Conservation (phyloP, 768 basidiomycete species). For the Tylopilus subfusipes region DNA sequence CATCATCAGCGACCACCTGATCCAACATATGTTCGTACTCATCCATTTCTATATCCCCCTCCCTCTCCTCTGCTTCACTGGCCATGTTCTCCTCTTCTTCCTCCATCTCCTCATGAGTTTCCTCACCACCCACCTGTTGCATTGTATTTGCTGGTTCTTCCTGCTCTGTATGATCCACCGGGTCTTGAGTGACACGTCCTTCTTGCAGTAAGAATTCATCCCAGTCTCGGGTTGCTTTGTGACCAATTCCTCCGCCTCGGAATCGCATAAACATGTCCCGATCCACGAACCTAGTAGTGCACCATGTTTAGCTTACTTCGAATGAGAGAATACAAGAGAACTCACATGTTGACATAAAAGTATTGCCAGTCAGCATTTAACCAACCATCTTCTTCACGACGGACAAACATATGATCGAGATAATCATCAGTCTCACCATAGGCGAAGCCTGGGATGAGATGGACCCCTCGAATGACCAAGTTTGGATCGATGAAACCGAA, state of each 20-base stretch:
- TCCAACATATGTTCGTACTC: not conserved
- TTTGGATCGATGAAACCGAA: not conserved
- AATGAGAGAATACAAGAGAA: not conserved
- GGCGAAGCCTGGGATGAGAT: not conserved
- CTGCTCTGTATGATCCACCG: not conserved
- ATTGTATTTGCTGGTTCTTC: not conserved
- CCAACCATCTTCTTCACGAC: too few species aligned
- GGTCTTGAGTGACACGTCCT: not conserved
- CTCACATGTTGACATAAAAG: too few species aligned
- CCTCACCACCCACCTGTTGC: too few species aligned
- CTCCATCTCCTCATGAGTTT: not conserved
- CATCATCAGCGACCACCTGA: not conserved
- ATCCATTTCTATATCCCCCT: not conserved
- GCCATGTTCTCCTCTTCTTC: not conserved
- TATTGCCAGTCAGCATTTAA: slow-evolving; percentile 27
- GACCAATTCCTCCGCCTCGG: not conserved
- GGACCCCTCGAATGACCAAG: not conserved
- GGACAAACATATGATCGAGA: too few species aligned
- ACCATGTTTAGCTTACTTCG: too few species aligned
- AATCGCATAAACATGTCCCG: too few species aligned
- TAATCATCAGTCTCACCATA: not conserved
- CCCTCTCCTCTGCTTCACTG: not conserved
- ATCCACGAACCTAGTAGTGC: not conserved
- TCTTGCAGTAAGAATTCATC: not conserved
- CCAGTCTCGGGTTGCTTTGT: not conserved